These are phyloP conservation scores for Trifolium fragiferum DNA, from an alignment of 306 rosid species.

Conservation along the genomic window DNA sequence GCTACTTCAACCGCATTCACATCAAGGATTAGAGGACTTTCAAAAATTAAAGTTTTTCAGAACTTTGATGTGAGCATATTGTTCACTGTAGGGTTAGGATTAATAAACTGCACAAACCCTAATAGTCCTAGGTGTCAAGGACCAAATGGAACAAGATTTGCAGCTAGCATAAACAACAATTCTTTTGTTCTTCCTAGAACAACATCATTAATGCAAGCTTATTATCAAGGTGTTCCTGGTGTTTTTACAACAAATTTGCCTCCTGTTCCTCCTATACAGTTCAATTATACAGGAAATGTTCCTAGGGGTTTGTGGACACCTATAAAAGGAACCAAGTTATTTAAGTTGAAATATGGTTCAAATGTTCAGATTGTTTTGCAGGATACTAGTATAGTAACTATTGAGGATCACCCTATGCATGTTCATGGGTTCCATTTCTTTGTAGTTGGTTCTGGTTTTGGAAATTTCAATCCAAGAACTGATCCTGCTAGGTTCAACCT, in stretches of 20 bases:
- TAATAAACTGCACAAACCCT: constrained; percentile 80
- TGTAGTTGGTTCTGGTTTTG: constrained; percentile 84
- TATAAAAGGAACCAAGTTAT: constrained; percentile 63
- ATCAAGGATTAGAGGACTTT: constrained; percentile 60
- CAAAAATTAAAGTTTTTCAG: constrained; percentile 51
- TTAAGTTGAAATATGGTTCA: constrained; percentile 74
- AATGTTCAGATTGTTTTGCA: constrained; percentile 75
- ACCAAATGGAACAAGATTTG: constrained; percentile 93
- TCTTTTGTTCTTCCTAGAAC: constrained; percentile 75
- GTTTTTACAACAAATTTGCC: constrained; percentile 88
- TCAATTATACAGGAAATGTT: constrained; percentile 84
- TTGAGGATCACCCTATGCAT: constrained; percentile 95
- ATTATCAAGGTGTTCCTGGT: constrained; percentile 71
- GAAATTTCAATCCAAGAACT: constrained; percentile 80
- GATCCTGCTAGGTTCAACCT: constrained; percentile 81
- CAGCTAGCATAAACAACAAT: constrained; percentile 88
- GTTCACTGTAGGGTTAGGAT: constrained; percentile 78
- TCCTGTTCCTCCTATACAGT: constrained; percentile 75
- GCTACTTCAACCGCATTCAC: constrained; percentile 69
- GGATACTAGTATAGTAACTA: constrained; percentile 83
- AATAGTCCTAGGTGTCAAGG: constrained; percentile 94
- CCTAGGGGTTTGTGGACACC: constrained; percentile 85
- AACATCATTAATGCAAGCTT: constrained; percentile 87
- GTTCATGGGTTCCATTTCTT: constrained; percentile 92
- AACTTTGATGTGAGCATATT: constrained; percentile 56